Percentiles rank a stretch among this genome's conserved stretches.
Conservation (phyloP, 306 rosid species). For the Malus orientalis region DNA sequence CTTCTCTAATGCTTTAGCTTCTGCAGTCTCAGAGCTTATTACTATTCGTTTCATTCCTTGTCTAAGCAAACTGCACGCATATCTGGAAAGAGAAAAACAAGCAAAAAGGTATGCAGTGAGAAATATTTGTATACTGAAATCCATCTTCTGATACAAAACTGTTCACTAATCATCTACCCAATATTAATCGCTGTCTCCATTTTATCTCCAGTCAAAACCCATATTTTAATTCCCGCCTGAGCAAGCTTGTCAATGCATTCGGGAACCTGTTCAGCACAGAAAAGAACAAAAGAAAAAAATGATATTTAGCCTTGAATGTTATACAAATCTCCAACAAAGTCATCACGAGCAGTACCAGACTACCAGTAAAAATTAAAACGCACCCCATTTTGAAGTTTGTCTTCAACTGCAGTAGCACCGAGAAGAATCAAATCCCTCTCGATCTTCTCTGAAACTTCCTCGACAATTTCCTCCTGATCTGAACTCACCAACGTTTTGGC, state of each 20-base stretch:
- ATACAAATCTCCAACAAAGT: background rate
- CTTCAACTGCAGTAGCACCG: conserved; percentile 99
- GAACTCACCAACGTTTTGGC: conserved; percentile 79
- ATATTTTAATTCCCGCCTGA: conserved; percentile 95
- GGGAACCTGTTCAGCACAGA: conserved; percentile 61
- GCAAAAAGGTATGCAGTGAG: conserved; percentile 4
- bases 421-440: conserved; percentile 92
- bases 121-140: background rate
- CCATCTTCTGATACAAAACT: background rate
- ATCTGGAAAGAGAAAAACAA: conserved; percentile 35
- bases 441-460: conserved; percentile 51
- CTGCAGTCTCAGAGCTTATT: conserved; percentile 80
- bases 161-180: conserved; percentile 39
- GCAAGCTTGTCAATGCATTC: conserved; percentile 99
- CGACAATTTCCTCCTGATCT: conserved; percentile 67
- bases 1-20: conserved; percentile 66
- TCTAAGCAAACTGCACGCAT: conserved; percentile 92
- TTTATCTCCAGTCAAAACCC: conserved; percentile 99
- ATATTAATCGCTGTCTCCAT: conserved; percentile 99
- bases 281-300: background rate
- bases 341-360: background rate
- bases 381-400: conserved; percentile 97
- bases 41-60: conserved; percentile 91
- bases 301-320: background rate
- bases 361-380: background rate